These are phyloP conservation scores for Dothistroma pini DNA, from an alignment of 2,329 filamentous ascomycete species.

Conservation along the genomic window DNA sequence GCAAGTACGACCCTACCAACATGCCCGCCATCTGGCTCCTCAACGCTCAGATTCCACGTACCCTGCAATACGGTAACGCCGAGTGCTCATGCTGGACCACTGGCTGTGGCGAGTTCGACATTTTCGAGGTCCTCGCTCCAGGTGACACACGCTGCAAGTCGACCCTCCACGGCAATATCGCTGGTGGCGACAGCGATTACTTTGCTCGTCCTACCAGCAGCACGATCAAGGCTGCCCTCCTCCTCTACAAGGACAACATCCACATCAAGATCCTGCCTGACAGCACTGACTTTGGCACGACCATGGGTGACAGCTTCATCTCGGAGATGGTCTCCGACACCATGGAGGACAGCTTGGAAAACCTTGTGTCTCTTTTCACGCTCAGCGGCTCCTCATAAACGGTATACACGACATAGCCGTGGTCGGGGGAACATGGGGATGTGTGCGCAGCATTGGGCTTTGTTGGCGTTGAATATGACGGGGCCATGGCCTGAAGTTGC, in stretches of 20 bases:
- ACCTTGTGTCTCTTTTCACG: conserved; percentile 40
- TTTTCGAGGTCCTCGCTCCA: conserved; percentile 65
- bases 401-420: background rate
- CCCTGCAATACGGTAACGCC: conserved; percentile 61
- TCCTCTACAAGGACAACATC: conserved; percentile 56
- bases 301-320: conserved; percentile 35
- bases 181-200: conserved; percentile 67
- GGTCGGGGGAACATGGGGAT: background rate
- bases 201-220: conserved; percentile 61
- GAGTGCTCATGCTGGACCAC: conserved; percentile 68
- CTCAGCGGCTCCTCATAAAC: conserved; percentile 15
- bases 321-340: conserved; percentile 35
- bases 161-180: conserved; percentile 61
- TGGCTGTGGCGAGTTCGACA: conserved; percentile 72
- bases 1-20: conserved; percentile 45
- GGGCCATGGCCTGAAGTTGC: background rate
- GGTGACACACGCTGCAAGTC: conserved; percentile 66
- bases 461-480: background rate
- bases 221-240: conserved; percentile 61
- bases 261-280: conserved; percentile 53
- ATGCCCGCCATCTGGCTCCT: conserved; percentile 75
- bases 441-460: background rate
- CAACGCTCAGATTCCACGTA: conserved; percentile 68
- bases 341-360: conserved; percentile 27
- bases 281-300: conserved; percentile 37